phyloP scores from a whole-genome alignment of 805 yeast species.

The Brettanomyces naardenensis region DNA sequence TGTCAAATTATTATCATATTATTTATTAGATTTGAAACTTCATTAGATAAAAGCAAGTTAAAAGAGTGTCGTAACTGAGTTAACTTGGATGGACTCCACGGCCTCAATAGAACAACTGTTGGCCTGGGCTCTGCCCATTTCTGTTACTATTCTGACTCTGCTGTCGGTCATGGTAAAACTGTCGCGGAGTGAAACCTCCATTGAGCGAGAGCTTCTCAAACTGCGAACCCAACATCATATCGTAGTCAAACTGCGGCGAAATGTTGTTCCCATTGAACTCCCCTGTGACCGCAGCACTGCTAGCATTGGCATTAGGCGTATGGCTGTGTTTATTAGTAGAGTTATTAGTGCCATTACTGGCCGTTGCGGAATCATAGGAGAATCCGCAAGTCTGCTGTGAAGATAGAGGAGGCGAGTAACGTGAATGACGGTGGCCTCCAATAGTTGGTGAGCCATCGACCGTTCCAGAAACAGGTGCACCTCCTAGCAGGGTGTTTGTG shows the following conservation, averaged over 20 bases:
- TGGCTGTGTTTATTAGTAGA: neutral
- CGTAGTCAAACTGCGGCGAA: neutral
- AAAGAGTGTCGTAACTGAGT: no score
- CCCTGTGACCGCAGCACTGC: neutral
- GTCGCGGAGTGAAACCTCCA: neutral
- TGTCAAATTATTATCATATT: no score
- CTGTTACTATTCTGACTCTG: neutral
- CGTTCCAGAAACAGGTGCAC: neutral
- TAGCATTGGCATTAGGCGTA: neutral
- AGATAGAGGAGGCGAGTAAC: neutral
- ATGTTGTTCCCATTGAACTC: neutral
- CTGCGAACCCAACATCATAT: neutral
- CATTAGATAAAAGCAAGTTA: no score
- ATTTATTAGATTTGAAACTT: no score
- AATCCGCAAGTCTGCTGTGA: neutral
- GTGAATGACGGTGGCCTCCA: neutral
- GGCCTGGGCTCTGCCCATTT: neutral
- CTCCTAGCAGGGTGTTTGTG: conserved; percentile 10
- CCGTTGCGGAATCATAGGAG: neutral
- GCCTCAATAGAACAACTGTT: neutral
- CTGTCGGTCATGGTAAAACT: neutral
- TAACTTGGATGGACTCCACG: no score
- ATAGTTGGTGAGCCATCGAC: neutral
- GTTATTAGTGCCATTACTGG: neutral
- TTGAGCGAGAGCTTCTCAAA: neutral